phyloP scores from a whole-genome alignment of 2,329 filamentous ascomycete genomes.

The Cordyceps javanica region DNA sequence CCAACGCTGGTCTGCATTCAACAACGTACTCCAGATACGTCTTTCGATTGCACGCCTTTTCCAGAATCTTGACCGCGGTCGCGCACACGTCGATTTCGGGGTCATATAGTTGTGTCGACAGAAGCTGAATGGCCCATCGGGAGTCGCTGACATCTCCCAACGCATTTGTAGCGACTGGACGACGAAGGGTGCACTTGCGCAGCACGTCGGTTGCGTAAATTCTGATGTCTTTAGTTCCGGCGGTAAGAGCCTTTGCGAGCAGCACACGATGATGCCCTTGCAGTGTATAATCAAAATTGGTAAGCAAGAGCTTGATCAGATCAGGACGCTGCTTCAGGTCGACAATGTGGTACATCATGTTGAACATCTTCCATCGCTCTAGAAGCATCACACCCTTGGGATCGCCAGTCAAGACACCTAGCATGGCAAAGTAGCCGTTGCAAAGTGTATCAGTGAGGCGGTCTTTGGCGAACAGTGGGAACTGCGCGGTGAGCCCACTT shows the following conservation, averaged over 20 bases:
- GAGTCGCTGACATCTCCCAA: constrained; percentile 54
- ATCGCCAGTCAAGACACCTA: constrained; percentile 81
- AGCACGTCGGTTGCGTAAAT: constrained; percentile 84
- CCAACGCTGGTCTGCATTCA: constrained; percentile 86
- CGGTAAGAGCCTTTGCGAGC: constrained; percentile 87
- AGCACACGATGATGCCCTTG: constrained; percentile 87
- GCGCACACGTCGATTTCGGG: constrained; percentile 96
- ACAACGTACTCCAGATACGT: constrained; percentile 92
- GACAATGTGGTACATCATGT: constrained; percentile 99
- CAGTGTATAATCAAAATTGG: constrained; percentile 86
- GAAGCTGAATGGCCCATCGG: constrained; percentile 90
- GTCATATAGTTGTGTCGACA: constrained; percentile 98
- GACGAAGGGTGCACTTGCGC: constrained; percentile 71
- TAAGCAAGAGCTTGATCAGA: constrained; percentile 79
- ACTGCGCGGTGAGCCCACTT: constrained; percentile 70
- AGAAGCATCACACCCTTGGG: constrained; percentile 79
- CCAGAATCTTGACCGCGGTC: constrained; percentile 91
- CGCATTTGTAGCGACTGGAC: constrained; percentile 27
- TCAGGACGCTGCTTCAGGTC: constrained; percentile 88
- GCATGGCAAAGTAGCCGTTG: constrained; percentile 87
- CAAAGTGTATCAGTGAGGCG: constrained; percentile 82
- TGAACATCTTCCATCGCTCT: constrained; percentile 95
- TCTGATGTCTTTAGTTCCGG: constrained; percentile 83
- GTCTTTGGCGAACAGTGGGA: constrained; percentile 82
- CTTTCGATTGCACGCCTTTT: constrained; percentile 93